Percentiles rank a stretch among this genome's conserved stretches.
These are phyloP conservation scores for Solanum acaule DNA, from an alignment of 257 asterid species.

Conservation along the genomic window DNA sequence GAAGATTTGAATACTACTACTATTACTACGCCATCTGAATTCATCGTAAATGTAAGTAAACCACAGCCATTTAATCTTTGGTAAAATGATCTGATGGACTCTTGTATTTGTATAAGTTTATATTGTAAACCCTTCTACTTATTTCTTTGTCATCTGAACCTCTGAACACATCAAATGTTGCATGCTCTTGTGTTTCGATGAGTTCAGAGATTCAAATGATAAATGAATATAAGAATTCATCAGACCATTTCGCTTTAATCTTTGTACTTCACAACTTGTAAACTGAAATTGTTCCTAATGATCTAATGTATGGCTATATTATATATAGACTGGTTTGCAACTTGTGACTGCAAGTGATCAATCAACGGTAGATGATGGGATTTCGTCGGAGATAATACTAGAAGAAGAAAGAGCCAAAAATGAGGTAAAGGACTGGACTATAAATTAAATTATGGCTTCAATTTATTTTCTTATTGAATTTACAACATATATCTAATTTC, in stretches of 20 bases:
- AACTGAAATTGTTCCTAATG: background rate
- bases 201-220: no score
- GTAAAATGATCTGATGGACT: no score
- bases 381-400: conserved; percentile 18
- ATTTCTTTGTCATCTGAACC: no score
- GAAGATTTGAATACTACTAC: conserved; percentile 14
- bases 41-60: conserved; percentile 48
- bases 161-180: no score
- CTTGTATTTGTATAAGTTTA: no score
- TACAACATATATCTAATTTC: background rate
- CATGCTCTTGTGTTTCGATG: no score
- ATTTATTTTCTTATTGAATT: background rate
- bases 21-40: conserved; percentile 1
- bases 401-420: conserved; percentile 41
- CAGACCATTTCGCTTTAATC: no score
- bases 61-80: background rate
- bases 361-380: conserved; percentile 74
- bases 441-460: background rate
- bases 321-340: conserved; percentile 70
- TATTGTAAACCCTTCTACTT: no score
- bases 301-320: background rate
- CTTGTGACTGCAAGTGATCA: conserved; percentile 82
- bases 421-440: conserved; percentile 34
- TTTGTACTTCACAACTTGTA: background rate
- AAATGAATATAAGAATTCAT: no score